Evolutionary conservation across 495 filamentous ascomycete genomes (phyloP).

Genomic region (Penicillium taxi): DNA sequence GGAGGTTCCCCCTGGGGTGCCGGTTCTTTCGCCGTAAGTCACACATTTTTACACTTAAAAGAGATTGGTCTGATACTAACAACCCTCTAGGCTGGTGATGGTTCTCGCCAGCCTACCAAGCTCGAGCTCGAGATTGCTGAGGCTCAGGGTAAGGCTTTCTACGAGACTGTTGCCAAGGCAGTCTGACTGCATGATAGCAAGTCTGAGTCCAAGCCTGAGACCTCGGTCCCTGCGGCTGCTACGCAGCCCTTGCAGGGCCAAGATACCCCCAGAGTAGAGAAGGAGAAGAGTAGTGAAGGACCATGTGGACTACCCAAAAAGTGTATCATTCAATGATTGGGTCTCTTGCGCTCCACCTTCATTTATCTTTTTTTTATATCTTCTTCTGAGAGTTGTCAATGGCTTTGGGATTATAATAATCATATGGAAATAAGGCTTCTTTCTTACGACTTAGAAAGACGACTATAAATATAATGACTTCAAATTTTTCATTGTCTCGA

Average conservation of each 20-base stretch:
- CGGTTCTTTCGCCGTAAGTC: slow-evolving; percentile 75
- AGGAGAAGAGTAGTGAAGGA: slow-evolving; percentile 42
- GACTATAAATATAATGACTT: too few species aligned
- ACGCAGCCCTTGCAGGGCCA: slow-evolving; percentile 19
- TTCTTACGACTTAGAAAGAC: too few species aligned
- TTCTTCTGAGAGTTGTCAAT: slow-evolving; percentile 10
- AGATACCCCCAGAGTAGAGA: slow-evolving; percentile 21
- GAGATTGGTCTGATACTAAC: neutral
- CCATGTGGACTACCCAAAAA: slow-evolving; percentile 65
- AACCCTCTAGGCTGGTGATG: slow-evolving; percentile 48
- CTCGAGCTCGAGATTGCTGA: slow-evolving; percentile 71
- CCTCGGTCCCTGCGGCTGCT: slow-evolving; percentile 19
- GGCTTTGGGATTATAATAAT: slow-evolving; percentile 14
- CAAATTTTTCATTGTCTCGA: too few species aligned
- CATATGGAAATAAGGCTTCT: too few species aligned
- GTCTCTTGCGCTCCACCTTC: slow-evolving; percentile 3
- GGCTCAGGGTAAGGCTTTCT: slow-evolving; percentile 81
- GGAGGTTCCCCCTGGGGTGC: slow-evolving; percentile 92
- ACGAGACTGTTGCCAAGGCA: slow-evolving; percentile 65
- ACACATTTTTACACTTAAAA: neutral
- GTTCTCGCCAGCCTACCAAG: slow-evolving; percentile 68
- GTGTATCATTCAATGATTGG: slow-evolving; percentile 50
- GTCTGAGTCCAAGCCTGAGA: slow-evolving; percentile 26
- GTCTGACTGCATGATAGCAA: slow-evolving; percentile 76
- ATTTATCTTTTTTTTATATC: slow-evolving; percentile 5